Base-by-base conservation (phyloP, 2,329 filamentous ascomycete genomes). In the Sporothrix humicola region DNA sequence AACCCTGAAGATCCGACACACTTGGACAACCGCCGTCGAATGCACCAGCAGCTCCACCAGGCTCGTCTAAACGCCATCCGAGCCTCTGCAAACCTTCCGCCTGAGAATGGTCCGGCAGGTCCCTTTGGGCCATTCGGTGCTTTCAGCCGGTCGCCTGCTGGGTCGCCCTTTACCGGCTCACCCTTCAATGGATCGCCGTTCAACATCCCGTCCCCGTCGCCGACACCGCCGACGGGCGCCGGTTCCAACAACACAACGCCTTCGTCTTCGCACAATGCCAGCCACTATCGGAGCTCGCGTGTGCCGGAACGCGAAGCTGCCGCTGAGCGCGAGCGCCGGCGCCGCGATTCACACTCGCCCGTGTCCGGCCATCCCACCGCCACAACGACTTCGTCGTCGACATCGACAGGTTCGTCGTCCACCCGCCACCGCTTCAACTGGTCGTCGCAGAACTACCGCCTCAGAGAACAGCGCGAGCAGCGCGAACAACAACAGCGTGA, bases 321-420 rank as follows among this genome's bases (percentile, higher is more conserved):
- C 9, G 59, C 66, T 13, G 75, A 75, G 48, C 68, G 73, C 13
- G 74, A 74, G 9, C 73, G 72, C 20, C 76, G 75, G 5, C 76
- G 76, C 3, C 74, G 76, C 46, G 73, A 76, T 58, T 77, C 76
- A 5, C 76, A 75, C 56, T 77, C 76, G 46, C 75, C 75, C 12
- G 68, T 56, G 13, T 69, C 72, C 6, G 71, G 52, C 17, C 59
- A 42, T 58, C 54, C 31, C 9, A 48, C 4, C 56, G 42, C 3
- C 71, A 56, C 8, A 6, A 56, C 20, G 8, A 23, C 15, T 7
- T 26, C 52, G 20, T 56, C 52, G 52, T 56, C 52, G 20, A 12
- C 52, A 61, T 15, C 71, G 70, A 7, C 31, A 6, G 31, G 31
- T 37, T 37, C 31, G 7, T 23, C 58, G 66, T 72, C 63, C 44